phyloP scores from a whole-genome alignment of 768 basidiomycete genomes.

The Suillus ampliporus region DNA sequence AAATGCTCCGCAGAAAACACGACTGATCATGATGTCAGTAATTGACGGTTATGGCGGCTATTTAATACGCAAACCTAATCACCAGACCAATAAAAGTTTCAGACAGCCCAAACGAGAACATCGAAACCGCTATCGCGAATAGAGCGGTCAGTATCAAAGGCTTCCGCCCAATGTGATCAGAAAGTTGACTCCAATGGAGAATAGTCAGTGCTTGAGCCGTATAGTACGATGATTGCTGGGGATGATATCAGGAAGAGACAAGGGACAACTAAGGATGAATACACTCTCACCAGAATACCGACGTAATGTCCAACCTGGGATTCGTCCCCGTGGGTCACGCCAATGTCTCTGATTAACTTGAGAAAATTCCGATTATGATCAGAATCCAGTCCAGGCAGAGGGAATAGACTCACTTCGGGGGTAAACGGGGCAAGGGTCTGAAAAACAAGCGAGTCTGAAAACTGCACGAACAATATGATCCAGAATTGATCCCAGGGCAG shows the following conservation, averaged over 20 bases:
- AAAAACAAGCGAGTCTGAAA: conserved; percentile 72
- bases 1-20: conserved; percentile 46
- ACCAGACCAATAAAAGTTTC: conserved; percentile 44
- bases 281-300: conserved; percentile 44
- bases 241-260: background rate
- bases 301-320: conserved; percentile 49
- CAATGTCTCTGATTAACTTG: conserved; percentile 17
- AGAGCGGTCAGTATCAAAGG: conserved; percentile 47
- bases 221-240: conserved; percentile 50
- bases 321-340: conserved; percentile 46
- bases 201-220: conserved; percentile 48
- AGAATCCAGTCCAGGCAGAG: background rate
- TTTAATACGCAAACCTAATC: conserved; percentile 32
- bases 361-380: background rate
- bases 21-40: conserved; percentile 26
- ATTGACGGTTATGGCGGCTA: background rate
- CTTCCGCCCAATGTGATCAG: conserved; percentile 48
- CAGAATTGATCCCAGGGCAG: conserved; percentile 68
- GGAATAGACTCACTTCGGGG: conserved; percentile 52
- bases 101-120: conserved; percentile 48
- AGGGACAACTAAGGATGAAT: background rate
- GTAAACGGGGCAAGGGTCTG: conserved; percentile 75
- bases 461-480: conserved; percentile 68
- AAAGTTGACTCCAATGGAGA: conserved; percentile 49
- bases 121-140: conserved; percentile 44